Evolutionary conservation across 2,329 filamentous ascomycete genomes (phyloP).

Genomic region (Pseudopithomyces maydicus): DNA sequence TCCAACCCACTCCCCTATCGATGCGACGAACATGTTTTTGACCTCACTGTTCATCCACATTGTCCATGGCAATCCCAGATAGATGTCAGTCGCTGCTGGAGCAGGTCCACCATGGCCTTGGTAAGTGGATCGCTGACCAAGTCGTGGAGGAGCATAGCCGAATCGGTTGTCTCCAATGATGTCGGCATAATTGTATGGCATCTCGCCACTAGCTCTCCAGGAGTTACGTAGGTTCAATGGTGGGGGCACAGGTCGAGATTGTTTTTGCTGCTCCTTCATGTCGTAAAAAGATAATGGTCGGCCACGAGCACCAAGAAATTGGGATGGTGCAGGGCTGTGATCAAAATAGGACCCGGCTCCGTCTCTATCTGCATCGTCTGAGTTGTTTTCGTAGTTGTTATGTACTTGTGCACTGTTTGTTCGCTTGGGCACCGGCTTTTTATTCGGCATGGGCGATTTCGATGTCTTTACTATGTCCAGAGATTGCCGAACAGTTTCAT

Average conservation of each 20-base stretch:
- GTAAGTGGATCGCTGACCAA: neutral
- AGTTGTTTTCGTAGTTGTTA: neutral
- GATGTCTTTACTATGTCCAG: neutral
- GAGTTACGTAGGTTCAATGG: neutral
- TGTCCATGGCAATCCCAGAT: slow-evolving; percentile 21
- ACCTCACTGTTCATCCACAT: slow-evolving; percentile 26
- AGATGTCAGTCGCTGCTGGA: neutral
- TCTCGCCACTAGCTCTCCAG: neutral
- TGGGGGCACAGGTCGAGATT: neutral
- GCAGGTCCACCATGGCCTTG: neutral
- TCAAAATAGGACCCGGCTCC: neutral
- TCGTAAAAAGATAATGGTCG: neutral
- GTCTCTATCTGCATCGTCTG: neutral
- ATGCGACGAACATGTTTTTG: slow-evolving; percentile 39
- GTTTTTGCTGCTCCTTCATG: neutral
- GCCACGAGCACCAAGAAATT: neutral
- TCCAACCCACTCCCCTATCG: slow-evolving; percentile 49
- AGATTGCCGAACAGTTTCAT: neutral
- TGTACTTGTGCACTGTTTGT: neutral
- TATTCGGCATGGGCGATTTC: neutral
- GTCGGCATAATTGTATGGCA: neutral
- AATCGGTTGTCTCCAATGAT: neutral
- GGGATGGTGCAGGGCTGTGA: neutral
- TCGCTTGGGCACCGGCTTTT: neutral
- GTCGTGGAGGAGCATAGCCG: neutral